Evolutionary conservation across 139 green algal genomes (phyloP).

Genomic region (Diplosphaera chodatii): DNA sequence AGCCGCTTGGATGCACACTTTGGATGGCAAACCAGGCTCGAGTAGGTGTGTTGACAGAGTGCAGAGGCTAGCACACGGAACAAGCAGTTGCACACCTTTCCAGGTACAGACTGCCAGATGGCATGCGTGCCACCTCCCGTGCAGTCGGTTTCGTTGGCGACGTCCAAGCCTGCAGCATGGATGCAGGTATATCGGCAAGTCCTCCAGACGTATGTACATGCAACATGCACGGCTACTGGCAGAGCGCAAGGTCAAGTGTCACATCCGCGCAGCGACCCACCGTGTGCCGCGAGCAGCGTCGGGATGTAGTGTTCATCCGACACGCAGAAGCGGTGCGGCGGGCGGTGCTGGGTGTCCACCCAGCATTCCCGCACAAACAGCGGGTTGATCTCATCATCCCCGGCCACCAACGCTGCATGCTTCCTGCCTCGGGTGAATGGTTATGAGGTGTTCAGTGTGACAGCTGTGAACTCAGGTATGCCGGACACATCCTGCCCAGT

Average conservation of each 20-base stretch:
- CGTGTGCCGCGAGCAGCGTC: constrained; percentile 22
- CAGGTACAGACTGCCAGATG: background rate
- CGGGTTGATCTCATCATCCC: constrained; percentile 1
- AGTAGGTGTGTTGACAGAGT: no score
- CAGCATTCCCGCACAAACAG: constrained; percentile 17
- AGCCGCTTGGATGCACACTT: no score
- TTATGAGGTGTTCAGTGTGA: no score
- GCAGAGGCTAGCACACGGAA: no score
- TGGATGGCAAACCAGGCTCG: no score
- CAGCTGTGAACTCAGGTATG: no score
- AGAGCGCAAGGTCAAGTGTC: no score
- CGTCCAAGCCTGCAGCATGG: background rate
- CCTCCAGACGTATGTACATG: no score
- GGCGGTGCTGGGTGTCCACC: constrained; percentile 3
- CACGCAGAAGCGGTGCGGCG: constrained; percentile 13
- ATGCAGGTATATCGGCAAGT: no score
- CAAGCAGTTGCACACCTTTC: background rate
- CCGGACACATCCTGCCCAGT: no score
- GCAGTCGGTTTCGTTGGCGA: constrained; percentile 17
- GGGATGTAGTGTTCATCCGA: constrained; percentile 39
- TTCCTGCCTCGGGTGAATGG: background rate
- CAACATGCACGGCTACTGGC: no score
- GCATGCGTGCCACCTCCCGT: background rate
- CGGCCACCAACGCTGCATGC: constrained; percentile 5
- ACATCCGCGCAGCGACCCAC: background rate